Base-by-base conservation (phyloP, 1,284 basidiomycete species). In the Papiliotrema fonsecae region DNA sequence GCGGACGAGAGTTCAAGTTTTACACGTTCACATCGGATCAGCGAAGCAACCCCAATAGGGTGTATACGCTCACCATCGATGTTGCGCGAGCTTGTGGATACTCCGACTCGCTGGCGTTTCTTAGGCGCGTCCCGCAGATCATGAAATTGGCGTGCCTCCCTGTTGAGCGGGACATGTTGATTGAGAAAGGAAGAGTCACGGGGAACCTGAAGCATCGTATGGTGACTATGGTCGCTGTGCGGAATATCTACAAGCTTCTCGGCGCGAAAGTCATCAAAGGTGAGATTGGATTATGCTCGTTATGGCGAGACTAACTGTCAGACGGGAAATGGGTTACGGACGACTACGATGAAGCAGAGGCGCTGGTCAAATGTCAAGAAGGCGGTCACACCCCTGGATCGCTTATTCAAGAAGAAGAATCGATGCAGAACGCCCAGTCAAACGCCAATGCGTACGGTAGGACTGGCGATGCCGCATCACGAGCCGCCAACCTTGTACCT, bases 51-150 rank as follows among this genome's bases (percentile, higher is more conserved):
- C 85, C 89, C 5, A 81, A 88, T 42, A 82, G 87, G 44, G 79
- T 84, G 54, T 98, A 97, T 76, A 88, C 96, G 80, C 85, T 98
- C 38, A 90, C 94, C 11, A 97, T 98, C 55, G 94, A 98, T 65
- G 93, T 92, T 4, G 94, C 94, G 0, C 84, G 94, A 24, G 88
- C 88, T 3, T 92, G 89, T 34, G 96, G 94, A 2, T 97, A 92
- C 75, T 83, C 90, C 49, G 96, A 98, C 73, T 97, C 93, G 9
- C 77, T 97, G 11, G 97, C 96, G 72, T 97, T 97, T 71, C 94
- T 97, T 75, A 85, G 96, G 11, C 81, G 88, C 6, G 94, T 94
- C 61, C 84, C 84, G 0, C 81, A 89, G 28, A 86, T 96, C 21
- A 79, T 91, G 77, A 97, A 97, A 73, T 79, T 96, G 47, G 86